Evolutionary conservation across 371 early-diverging fungal genomes (phyloP).

Genomic region (Enteropsectra breve): DNA sequence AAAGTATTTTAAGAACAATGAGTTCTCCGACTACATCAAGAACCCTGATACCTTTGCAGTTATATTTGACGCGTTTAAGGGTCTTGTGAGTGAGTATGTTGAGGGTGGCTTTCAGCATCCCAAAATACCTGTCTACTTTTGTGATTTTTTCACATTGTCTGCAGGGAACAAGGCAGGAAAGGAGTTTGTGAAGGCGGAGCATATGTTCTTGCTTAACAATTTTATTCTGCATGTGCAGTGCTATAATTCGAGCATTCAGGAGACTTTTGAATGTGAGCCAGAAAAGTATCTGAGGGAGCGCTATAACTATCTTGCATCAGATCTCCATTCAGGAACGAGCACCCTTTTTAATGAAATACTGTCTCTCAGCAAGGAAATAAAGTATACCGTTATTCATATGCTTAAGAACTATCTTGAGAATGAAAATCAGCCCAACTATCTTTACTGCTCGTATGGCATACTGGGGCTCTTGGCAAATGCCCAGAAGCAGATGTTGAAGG

Average conservation of each 20-base stretch:
- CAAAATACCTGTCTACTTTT: constrained; percentile 24
- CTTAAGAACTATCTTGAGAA: constrained; percentile 33
- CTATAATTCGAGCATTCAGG: constrained; percentile 44
- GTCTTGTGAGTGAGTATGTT: constrained; percentile 19
- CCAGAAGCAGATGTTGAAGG: constrained; percentile 27
- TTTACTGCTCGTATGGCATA: constrained; percentile 41
- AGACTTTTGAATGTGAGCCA: constrained; percentile 48
- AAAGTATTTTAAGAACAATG: constrained; percentile 52
- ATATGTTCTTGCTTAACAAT: constrained; percentile 27
- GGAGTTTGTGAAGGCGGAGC: constrained; percentile 30
- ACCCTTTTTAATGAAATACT: constrained; percentile 51
- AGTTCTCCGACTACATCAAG: constrained; percentile 24
- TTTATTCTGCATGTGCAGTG: constrained; percentile 48
- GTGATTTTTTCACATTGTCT: constrained; percentile 39
- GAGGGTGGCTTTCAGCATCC: not conserved
- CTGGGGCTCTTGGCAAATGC: constrained; percentile 48
- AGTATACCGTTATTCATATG: constrained; percentile 15
- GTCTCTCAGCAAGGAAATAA: constrained; percentile 27
- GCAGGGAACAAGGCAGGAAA: constrained; percentile 24
- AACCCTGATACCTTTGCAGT: constrained; percentile 14
- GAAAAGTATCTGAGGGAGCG: constrained; percentile 52
- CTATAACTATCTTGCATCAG: constrained; percentile 45
- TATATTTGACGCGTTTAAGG: constrained; percentile 11
- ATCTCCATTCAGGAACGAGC: constrained; percentile 21
- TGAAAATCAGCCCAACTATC: constrained; percentile 16